Conservation (phyloP, 768 basidiomycete species). For the Serendipita indica region DNA sequence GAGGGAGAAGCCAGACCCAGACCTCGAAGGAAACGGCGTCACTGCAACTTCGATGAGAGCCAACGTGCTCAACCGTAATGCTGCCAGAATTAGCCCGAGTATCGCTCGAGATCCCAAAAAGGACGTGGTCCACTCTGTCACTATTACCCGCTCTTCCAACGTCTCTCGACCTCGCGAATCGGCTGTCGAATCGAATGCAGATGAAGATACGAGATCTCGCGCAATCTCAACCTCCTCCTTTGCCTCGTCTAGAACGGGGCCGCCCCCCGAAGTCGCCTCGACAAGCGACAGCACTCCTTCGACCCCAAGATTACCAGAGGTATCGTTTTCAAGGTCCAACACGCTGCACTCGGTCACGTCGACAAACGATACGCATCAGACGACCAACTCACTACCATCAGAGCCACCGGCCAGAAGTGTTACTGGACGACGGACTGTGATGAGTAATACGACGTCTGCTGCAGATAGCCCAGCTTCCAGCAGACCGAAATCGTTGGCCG, state of each 20-base stretch:
- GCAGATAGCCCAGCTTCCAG: slow-evolving; percentile 7
- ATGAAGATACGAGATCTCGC: neutral
- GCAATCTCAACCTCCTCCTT: slow-evolving; percentile 3
- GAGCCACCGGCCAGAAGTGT: slow-evolving; percentile 10
- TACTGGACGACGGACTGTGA: slow-evolving; percentile 9
- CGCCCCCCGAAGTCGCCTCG: neutral
- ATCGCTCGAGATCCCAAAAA: slow-evolving; percentile 15
- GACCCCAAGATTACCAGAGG: neutral
- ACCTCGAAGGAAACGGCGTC: slow-evolving; percentile 29
- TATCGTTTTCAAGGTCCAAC: neutral
- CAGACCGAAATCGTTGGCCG: slow-evolving; percentile 20
- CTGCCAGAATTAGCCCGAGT: slow-evolving; percentile 17
- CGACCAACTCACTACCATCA: neutral
- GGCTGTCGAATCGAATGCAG: neutral
- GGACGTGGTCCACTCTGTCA: slow-evolving; percentile 23
- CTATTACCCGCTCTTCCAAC: neutral
- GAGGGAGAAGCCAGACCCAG: slow-evolving; percentile 19
- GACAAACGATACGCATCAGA: neutral
- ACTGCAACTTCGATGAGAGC: slow-evolving; percentile 31
- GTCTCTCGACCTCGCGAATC: neutral
- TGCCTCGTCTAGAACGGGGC: neutral
- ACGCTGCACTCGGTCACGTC: slow-evolving; percentile 12
- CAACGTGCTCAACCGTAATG: slow-evolving; percentile 26
- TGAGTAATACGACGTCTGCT: slow-evolving; percentile 8
- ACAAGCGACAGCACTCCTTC: neutral